Evolutionary conservation across 2,329 filamentous ascomycete genomes (phyloP), one percentile per base, ranked within the genome.

Genomic region (Cordyceps tenuipes): DNA sequence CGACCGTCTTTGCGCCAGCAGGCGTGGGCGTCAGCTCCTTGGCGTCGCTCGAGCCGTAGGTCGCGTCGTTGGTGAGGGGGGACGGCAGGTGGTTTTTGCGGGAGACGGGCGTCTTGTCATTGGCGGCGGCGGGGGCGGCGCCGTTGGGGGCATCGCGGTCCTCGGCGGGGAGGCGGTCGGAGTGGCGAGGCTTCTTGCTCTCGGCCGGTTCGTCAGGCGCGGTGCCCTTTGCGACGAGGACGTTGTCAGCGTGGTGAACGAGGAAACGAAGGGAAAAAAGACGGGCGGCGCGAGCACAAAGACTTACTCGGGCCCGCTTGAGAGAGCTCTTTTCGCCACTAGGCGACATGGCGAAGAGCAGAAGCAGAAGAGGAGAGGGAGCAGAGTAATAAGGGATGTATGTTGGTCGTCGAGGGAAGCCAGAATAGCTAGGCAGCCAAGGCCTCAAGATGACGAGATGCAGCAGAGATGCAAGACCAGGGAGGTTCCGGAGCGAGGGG

Each of bases 111-210:
- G 85, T 86, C 67, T 83, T 82, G 62, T 77, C 70, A 60, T 49
- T 34, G 73, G 71, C 61, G 4, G 23, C 23, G 23, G 23, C 23
- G 23, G 23, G 3, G 4, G 23, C 23, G 65, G 66, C 60, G 50
- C 51, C 31, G 43, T 55, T 50, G 57, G 48, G 57, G 41, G 57
- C 57, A 17, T 47, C 57, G 43, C 49, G 57, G 15, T 19, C 15
- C 17, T 46, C 65, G 84, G 82, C 62, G 26, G 57, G 31, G 23
- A 91, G 77, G 63, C 90, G 86, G 65, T 89, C 80, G 49, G 90
- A 91, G 61, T 90, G 85, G 64, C 93, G 87, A 62, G 88, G 86
- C 73, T 96, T 96, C 81, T 97, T 97, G 64, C 81, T 77, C 63
- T 91, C 87, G 64, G 81, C 79, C 63, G 80, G 76, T 66, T 83